A percentile compares a stretch with the other conserved stretches of the same genome.
phyloP scores from a whole-genome alignment of 1,284 basidiomycete genomes.

The Mycosarcoma maydis region DNA sequence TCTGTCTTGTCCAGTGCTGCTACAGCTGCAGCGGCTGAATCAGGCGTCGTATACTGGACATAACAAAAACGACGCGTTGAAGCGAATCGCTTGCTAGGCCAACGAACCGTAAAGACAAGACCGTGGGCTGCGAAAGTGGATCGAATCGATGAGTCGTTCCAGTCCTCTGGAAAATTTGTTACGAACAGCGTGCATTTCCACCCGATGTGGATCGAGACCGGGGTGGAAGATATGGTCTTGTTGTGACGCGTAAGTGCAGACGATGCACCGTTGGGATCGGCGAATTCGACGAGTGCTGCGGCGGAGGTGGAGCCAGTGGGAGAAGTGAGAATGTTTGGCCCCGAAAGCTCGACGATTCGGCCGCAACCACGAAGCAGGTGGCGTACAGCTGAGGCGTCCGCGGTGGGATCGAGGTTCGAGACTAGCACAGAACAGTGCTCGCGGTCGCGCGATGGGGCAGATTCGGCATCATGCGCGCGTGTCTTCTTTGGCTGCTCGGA shows the following conservation, averaged over 20 bases:
- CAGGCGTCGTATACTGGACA: slow-evolving; percentile 85
- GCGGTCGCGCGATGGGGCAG: slow-evolving; percentile 75
- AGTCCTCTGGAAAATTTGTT: slow-evolving; percentile 89
- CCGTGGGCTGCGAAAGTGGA: slow-evolving; percentile 85
- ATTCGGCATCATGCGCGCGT: slow-evolving; percentile 36
- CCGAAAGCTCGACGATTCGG: slow-evolving; percentile 52
- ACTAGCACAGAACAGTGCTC: slow-evolving; percentile 94
- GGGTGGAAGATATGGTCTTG: slow-evolving; percentile 74
- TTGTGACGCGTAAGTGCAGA: slow-evolving; percentile 91
- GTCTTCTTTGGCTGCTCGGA: slow-evolving; percentile 46
- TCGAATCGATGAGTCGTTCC: slow-evolving; percentile 80
- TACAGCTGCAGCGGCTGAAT: slow-evolving; percentile 80
- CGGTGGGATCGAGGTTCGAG: slow-evolving; percentile 74
- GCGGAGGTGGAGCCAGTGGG: slow-evolving; percentile 42
- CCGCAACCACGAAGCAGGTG: slow-evolving; percentile 79
- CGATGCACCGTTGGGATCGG: slow-evolving; percentile 71
- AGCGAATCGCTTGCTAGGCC: slow-evolving; percentile 98
- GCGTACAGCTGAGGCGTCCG: slow-evolving; percentile 76
- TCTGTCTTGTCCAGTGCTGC: slow-evolving; percentile 81
- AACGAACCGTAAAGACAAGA: slow-evolving; percentile 88
- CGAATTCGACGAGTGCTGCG: slow-evolving; percentile 68
- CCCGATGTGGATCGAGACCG: slow-evolving; percentile 84
- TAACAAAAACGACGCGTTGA: slow-evolving; percentile 91
- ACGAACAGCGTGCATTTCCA: slow-evolving; percentile 96
- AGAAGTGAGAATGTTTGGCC: slow-evolving; percentile 34